Percentiles rank a stretch among this genome's conserved stretches.
These are phyloP conservation scores for Populus davidiana DNA, from an alignment of 345 rosid genomes.

Conservation along the genomic window DNA sequence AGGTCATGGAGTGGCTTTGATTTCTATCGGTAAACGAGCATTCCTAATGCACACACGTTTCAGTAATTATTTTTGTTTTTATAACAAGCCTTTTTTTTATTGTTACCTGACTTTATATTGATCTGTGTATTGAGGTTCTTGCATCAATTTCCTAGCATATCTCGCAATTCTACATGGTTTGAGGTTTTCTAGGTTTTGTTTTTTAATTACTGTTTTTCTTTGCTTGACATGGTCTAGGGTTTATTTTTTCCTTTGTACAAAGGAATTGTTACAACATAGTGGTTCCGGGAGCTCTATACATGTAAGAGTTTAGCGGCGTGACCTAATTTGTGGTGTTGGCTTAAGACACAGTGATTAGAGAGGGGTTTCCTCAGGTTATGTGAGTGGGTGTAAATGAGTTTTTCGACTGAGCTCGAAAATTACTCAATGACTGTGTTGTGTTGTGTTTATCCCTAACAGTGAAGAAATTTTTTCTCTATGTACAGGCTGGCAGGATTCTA, in stretches of 20 bases:
- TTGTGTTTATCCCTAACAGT: background rate
- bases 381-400: background rate
- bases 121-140: background rate
- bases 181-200: background rate
- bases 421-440: background rate
- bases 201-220: background rate
- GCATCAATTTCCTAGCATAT: background rate
- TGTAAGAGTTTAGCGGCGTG: background rate
- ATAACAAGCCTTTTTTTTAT: background rate
- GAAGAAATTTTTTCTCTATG: too few species aligned
- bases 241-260: background rate
- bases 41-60: background rate
- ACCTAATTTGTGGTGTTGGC: background rate
- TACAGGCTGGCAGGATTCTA: background rate
- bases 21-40: background rate
- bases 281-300: background rate
- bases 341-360: background rate
- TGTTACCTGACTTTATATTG: background rate
- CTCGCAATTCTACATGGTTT: background rate
- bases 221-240: background rate
- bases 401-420: background rate
- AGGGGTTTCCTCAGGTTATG: background rate
- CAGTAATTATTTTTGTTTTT: background rate
- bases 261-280: background rate
- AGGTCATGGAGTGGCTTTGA: background rate